Evolutionary conservation across 495 filamentous ascomycete genomes (phyloP).

Genomic region (Xeromyces bisporus): DNA sequence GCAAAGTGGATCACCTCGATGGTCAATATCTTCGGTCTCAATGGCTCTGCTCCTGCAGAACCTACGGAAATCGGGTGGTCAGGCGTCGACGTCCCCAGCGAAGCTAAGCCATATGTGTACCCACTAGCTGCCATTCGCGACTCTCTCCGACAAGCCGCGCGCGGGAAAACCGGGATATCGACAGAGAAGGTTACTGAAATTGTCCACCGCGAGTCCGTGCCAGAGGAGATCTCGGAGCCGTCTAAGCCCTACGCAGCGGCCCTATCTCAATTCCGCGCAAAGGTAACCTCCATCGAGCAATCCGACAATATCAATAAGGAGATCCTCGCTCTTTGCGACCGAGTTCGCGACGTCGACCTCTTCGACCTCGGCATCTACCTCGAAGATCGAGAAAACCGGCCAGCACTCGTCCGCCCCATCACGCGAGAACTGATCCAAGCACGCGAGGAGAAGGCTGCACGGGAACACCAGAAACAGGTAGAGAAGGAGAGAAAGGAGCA

Average conservation of each 20-base stretch:
- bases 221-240: constrained; percentile 12
- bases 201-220: constrained; percentile 8
- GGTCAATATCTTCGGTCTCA: constrained; percentile 71
- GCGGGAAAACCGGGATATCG: constrained; percentile 18
- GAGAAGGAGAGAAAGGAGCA: constrained; percentile 40
- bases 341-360: constrained; percentile 62
- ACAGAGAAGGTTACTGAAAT: constrained; percentile 17
- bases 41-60: constrained; percentile 38
- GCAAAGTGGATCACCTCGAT: constrained; percentile 73
- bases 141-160: constrained; percentile 42
- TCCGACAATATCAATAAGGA: constrained; percentile 34
- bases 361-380: constrained; percentile 70
- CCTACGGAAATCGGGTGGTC: constrained; percentile 65
- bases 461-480: constrained; percentile 35
- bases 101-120: constrained; percentile 46
- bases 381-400: constrained; percentile 60
- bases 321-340: constrained; percentile 56
- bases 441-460: constrained; percentile 46
- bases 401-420: constrained; percentile 72
- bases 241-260: constrained; percentile 23
- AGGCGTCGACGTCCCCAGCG: constrained; percentile 45
- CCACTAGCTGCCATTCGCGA: constrained; percentile 51
- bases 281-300: constrained; percentile 28
- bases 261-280: constrained; percentile 20
- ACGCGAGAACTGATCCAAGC: constrained; percentile 54